Evolutionary conservation across 2,329 filamentous ascomycete species (phyloP).

Genomic region (Trichoderma arundinaceum): DNA sequence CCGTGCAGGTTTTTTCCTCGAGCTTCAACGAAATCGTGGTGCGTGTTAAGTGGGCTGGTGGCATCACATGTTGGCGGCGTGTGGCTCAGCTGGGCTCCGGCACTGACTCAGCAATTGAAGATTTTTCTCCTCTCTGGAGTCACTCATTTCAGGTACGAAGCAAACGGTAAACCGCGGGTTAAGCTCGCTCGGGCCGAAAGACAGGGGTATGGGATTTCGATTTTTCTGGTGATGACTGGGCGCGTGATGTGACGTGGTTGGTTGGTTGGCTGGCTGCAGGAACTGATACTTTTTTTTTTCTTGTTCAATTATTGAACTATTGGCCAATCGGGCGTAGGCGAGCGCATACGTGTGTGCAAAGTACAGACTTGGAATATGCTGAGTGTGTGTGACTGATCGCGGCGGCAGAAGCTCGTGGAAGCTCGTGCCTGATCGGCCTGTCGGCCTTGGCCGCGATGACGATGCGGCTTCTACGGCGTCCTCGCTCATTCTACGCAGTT

Average conservation of each 20-base stretch:
- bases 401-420: no score
- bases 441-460: not conserved
- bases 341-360: no score
- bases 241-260: not conserved
- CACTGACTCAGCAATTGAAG: slow-evolving; percentile 20
- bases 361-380: no score
- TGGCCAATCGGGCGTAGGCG: no score
- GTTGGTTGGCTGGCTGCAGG: slow-evolving; percentile 3
- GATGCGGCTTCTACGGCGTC: not conserved
- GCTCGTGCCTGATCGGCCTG: no score
- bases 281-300: not conserved
- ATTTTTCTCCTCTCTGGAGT: not conserved
- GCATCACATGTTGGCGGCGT: not conserved
- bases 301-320: no score
- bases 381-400: no score
- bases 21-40: not conserved
- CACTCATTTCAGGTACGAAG: not conserved
- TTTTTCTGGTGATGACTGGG: not conserved
- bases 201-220: not conserved
- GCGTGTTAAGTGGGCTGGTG: not conserved
- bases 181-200: slow-evolving; percentile 19
- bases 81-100: slow-evolving; percentile 18
- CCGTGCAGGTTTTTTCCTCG: no score
- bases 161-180: slow-evolving; percentile 18
- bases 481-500: no score